Conservation (phyloP, 2,329 filamentous ascomycete genomes). For the Hypoxylon sp. region DNA sequence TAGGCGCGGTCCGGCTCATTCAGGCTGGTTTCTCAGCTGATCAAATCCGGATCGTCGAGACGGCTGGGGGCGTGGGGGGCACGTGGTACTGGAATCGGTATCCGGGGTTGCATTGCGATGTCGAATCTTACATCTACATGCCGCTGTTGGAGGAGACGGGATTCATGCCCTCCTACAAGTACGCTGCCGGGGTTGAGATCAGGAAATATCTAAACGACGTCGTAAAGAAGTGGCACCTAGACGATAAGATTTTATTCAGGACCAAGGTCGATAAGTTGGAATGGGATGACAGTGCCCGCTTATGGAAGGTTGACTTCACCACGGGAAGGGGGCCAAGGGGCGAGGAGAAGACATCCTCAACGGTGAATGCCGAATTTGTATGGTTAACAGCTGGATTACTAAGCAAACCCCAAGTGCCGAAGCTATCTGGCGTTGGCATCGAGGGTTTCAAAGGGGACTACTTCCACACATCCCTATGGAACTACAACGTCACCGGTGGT, state of each 20-base stretch:
- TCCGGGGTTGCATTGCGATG: conserved; percentile 66
- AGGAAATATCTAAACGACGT: conserved; percentile 60
- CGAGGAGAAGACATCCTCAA: conserved; percentile 46
- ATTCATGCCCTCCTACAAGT: conserved; percentile 66
- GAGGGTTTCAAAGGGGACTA: conserved; percentile 57
- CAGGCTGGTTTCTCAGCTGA: conserved; percentile 52
- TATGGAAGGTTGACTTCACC: conserved; percentile 47
- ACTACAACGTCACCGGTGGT: conserved; percentile 60
- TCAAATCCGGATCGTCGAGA: conserved; percentile 59
- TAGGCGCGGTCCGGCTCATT: conserved; percentile 51
- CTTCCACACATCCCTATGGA: conserved; percentile 62
- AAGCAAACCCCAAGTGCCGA: conserved; percentile 58
- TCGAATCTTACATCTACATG: conserved; percentile 71
- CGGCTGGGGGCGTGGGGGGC: conserved; percentile 61
- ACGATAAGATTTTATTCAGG: conserved; percentile 61
- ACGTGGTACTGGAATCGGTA: conserved; percentile 67
- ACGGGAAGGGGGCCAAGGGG: conserved; percentile 47
- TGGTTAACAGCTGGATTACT: conserved; percentile 56
- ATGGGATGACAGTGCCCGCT: conserved; percentile 60
- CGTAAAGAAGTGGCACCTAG: conserved; percentile 58
- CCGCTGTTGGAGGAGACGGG: conserved; percentile 70
- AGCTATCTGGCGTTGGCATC: conserved; percentile 54
- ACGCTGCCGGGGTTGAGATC: conserved; percentile 55
- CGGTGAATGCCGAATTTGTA: conserved; percentile 57
- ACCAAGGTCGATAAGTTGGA: conserved; percentile 56